Base-by-base conservation (phyloP, 2,329 filamentous ascomycete species). In the Penicillium olsonii region DNA sequence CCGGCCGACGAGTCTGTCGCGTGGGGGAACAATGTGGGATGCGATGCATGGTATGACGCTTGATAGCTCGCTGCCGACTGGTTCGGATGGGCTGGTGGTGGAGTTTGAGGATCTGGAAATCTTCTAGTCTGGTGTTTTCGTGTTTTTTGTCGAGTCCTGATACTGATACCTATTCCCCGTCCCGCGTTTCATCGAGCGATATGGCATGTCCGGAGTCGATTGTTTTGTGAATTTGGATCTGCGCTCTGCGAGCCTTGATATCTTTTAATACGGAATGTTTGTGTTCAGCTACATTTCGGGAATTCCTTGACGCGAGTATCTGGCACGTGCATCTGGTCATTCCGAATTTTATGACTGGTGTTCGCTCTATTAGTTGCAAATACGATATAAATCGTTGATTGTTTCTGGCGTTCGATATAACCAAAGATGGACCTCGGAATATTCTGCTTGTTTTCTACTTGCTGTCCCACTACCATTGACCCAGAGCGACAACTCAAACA, bases 51-150 rank as follows among this genome's bases (percentile, higher is more conserved):
- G 68, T 43, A 50, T 63, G 52, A 55, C 59, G 53, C 33, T 62
- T 45, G 55, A 60, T 40, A 52, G 48, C n/a, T 56, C 61, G 22
- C 50, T 52, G 27, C 45, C 55, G 26, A 56, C 59, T 40, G 62
- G 61, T 24, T 61, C 60, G 48, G 68, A 76, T 53, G 69, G 69
- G 33, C 60, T 78, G 59, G 68, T 76, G 33, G 76, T 78, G 34
- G 75, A 78, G 57, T 78, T 78, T 64, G 76, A 78, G 59, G 75
- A 77, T 60, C 52, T 78, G 60, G 76, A 78, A 57, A 78, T 78
- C 35, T 75, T 75, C 57, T 77, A 68, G 62, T 45, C 48, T 50
- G 3, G 5, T 46, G 31, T 34, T 2, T 38, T 50, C 22, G 9
- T 34, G 34, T 17, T 51, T 17, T 44, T 45, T 43, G 42, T 27